Percentiles rank a stretch among this genome's conserved stretches.
These are phyloP conservation scores for Fusarium sp. DNA, from an alignment of 2,329 filamentous ascomycete genomes.

Conservation along the genomic window DNA sequence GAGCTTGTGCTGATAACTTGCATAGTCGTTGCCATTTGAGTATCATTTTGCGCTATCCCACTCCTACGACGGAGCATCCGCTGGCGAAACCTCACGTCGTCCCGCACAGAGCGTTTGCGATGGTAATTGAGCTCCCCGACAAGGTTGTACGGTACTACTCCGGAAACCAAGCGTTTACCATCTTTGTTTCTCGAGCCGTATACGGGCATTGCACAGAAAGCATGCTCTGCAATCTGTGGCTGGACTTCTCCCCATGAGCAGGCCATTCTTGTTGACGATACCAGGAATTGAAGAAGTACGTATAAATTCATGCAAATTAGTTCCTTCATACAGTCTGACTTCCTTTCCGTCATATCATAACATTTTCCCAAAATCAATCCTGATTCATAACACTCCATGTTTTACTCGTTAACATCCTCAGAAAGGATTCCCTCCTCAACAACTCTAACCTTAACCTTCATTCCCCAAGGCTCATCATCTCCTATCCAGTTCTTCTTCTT, in stretches of 20 bases:
- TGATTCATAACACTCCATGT: background rate
- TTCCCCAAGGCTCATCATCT: slow-evolving; percentile 52
- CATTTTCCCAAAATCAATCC: background rate
- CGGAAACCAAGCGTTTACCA: slow-evolving; percentile 55
- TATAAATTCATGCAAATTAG: slow-evolving; percentile 6
- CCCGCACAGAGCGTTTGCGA: slow-evolving; percentile 47
- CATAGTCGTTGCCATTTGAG: no score
- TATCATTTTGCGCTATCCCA: slow-evolving; percentile 45
- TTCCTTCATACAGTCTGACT: background rate
- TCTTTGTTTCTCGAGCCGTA: slow-evolving; percentile 53
- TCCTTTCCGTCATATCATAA: background rate
- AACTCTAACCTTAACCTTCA: slow-evolving; percentile 54
- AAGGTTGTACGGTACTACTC: slow-evolving; percentile 48
- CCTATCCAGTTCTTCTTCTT: slow-evolving; percentile 69
- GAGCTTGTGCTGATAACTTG: no score
- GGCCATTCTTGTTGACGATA: slow-evolving; percentile 59
- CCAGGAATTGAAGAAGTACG: background rate
- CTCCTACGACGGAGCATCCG: slow-evolving; percentile 63
- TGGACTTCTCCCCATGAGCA: slow-evolving; percentile 63
- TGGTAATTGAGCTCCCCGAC: background rate
- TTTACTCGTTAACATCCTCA: slow-evolving; percentile 1
- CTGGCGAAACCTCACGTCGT: slow-evolving; percentile 64
- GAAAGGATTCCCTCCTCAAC: slow-evolving; percentile 51
- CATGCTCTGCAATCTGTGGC: slow-evolving; percentile 62
- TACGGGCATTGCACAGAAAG: slow-evolving; percentile 48